These are phyloP conservation scores for Ceratopteris richardii DNA, from an alignment of 75 land plant species.

Conservation along the genomic window DNA sequence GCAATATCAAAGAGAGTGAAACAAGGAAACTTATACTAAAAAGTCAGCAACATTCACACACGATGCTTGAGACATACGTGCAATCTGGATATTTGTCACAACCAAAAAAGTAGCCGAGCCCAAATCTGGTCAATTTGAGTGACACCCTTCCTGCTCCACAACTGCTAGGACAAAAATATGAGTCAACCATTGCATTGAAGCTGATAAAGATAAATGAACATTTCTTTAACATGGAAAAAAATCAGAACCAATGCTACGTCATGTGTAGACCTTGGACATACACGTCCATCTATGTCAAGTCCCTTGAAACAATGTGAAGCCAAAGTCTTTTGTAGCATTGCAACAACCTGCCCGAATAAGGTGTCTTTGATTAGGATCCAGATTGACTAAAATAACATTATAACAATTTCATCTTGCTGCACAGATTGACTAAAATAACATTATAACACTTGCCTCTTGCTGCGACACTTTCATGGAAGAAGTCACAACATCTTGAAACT, in stretches of 20 bases:
- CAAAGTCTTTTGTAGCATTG: slow-evolving; percentile 19
- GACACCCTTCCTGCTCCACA: slow-evolving; percentile 22
- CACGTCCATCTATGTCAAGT: slow-evolving; percentile 5
- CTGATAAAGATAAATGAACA: neutral
- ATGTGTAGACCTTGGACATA: slow-evolving; percentile 21
- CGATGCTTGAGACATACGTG: too few species aligned
- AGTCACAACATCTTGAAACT: slow-evolving; percentile 19
- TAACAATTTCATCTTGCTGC: too few species aligned
- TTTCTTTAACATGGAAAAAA: too few species aligned
- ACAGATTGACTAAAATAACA: neutral
- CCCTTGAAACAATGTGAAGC: slow-evolving; percentile 19
- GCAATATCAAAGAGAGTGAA: too few species aligned
- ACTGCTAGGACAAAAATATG: slow-evolving; percentile 7
- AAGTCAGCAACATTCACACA: too few species aligned
- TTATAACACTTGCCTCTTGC: slow-evolving; percentile 9
- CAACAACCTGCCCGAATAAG: slow-evolving; percentile 18
- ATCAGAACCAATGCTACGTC: neutral
- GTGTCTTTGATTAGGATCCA: neutral
- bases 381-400: neutral
- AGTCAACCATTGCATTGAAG: neutral
- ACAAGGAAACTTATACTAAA: too few species aligned
- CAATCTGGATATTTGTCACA: slow-evolving; percentile 29
- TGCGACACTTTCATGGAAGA: slow-evolving; percentile 20
- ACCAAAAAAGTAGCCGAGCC: slow-evolving; percentile 31
- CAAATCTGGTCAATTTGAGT: slow-evolving; percentile 24